Evolutionary conservation across 768 basidiomycete species (phyloP), one percentile per base, ranked within the genome.

Genomic region (Suillus variegatus): DNA sequence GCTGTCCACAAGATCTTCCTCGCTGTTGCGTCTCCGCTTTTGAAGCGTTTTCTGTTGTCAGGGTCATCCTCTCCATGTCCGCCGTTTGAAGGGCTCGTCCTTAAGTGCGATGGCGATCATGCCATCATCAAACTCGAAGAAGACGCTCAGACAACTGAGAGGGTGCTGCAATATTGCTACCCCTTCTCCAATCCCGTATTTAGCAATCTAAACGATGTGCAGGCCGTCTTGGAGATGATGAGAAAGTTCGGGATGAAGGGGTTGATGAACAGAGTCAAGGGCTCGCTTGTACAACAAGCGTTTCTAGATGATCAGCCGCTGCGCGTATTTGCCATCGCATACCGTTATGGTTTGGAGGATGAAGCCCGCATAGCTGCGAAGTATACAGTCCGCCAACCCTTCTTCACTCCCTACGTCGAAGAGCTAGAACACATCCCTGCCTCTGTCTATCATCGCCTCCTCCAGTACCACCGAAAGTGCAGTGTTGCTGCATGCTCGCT

Each of bases 1-100:
- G 80, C 78, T 41, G 74, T 85, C 43, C 79, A 82, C 69, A 80
- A 77, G 54, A 65, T 80, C 52, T 77, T 82, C 43, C 68, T 86
- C 44, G 75, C 76, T 43, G 79, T 73, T 64, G 79, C 81, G 5
- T 85, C 82, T 14, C 69, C 79, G 2, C 73, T 84, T 20, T 78
- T 85, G 60, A 76, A 76, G 61, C 75, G 76, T 38, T 71, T 64
- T 55, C 67, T 76, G n/a, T 47, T 61, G 6, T 41, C 72, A 25
- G 75, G 73, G 28, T 69, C 73, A 0, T 62, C 76, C 22, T 77
- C 75, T 3, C 76, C 76, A 5, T 66, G 70, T 7, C 75, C 76
- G 14, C 73, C 64, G 3, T 70, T 75, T 25, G 70, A 73, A 18
- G 76, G 73, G 2, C 49, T 76, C 57, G 25, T 52, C 22, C 52